Evolutionary conservation across 148 eudicot genomes (phyloP).

Genomic region (Cornus controversa): DNA sequence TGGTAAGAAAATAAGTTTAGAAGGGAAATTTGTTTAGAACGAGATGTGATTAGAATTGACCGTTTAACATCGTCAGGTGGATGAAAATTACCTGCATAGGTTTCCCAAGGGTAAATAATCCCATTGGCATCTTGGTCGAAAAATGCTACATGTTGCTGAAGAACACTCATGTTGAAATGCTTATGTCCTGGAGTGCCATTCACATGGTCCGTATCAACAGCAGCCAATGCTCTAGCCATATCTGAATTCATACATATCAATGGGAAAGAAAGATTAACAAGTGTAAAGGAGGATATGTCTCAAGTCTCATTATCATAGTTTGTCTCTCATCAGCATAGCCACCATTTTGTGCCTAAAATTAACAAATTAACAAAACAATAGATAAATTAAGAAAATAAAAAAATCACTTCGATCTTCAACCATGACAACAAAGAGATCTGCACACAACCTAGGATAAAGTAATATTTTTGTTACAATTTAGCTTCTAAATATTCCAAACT

Average conservation of each 20-base stretch:
- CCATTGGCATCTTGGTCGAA: conserved; percentile 75
- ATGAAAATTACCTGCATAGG: conserved; percentile 47
- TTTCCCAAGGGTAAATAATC: conserved; percentile 80
- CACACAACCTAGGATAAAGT: too few relatives aligned
- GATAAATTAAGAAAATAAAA: neutral
- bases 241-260: conserved; percentile 28
- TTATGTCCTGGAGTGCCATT: conserved; percentile 61
- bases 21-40: too few relatives aligned
- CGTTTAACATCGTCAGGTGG: too few relatives aligned
- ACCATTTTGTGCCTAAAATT: too few relatives aligned
- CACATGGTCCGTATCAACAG: conserved; percentile 74
- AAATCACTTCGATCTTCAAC: neutral
- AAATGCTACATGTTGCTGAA: conserved; percentile 73
- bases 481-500: neutral
- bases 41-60: too few relatives aligned
- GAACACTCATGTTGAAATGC: conserved; percentile 52
- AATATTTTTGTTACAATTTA: too few relatives aligned
- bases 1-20: too few relatives aligned
- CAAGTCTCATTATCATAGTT: too few relatives aligned
- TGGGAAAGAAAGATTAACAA: too few relatives aligned
- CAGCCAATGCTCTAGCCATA: conserved; percentile 60
- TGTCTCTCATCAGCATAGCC: too few relatives aligned
- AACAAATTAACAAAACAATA: neutral
- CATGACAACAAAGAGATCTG: too few relatives aligned
- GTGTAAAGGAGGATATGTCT: neutral